phyloP scores from a whole-genome alignment of 2,329 filamentous ascomycete species.

The Arthrobotrys iridis region DNA sequence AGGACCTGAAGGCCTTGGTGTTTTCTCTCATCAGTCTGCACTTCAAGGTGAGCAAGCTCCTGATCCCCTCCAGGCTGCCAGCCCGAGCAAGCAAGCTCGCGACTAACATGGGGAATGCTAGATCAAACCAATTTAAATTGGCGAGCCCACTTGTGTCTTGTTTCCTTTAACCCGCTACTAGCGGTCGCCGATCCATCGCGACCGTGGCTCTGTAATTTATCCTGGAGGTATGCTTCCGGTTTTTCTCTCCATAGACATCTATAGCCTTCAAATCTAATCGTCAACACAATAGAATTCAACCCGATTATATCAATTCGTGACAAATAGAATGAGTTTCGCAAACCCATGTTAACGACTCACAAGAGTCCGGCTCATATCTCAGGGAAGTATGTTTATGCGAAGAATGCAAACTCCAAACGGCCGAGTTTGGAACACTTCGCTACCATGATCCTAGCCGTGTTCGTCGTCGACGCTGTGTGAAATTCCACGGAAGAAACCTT shows the following conservation, averaged over 20 bases:
- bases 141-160: neutral
- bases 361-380: constrained; percentile 2
- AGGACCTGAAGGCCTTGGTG: constrained; percentile 94
- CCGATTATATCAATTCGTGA: constrained; percentile 14
- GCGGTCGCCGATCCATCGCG: constrained; percentile 42
- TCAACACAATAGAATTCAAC: constrained; percentile 18
- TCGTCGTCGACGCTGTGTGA: constrained; percentile 21
- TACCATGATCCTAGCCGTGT: constrained; percentile 2
- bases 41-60: constrained; percentile 75
- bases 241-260: neutral
- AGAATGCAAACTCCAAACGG: constrained; percentile 21
- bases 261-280: constrained; percentile 17
- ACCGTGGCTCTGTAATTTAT: constrained; percentile 50
- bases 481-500: constrained; percentile 25
- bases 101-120: constrained; percentile 6
- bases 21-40: constrained; percentile 96
- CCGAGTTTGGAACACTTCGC: constrained; percentile 8
- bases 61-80: neutral
- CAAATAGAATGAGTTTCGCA: constrained; percentile 7
- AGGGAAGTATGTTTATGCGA: constrained; percentile 44
- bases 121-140: constrained; percentile 51
- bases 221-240: constrained; percentile 25
- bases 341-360: constrained; percentile 12
- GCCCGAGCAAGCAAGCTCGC: neutral
- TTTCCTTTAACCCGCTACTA: constrained; percentile 25